Base-by-base conservation (phyloP, 192 early-diverging fungal genomes). In the Coemansia umbellata region DNA sequence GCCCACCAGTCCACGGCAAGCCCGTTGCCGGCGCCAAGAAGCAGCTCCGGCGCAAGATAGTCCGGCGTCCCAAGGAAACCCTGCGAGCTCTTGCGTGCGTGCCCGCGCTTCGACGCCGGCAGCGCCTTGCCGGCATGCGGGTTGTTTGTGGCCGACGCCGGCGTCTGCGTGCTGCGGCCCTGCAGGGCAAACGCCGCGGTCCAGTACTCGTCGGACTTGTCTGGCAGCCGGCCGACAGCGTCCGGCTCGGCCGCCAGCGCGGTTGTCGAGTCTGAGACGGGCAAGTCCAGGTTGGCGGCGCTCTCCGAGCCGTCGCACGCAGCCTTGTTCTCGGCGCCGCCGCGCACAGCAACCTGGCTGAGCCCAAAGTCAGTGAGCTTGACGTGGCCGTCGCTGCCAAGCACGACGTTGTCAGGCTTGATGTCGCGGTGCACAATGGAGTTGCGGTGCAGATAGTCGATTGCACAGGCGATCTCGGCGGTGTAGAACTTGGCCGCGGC, bases 361-460 rank as follows among this genome's bases (percentile, higher is more conserved):
- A 97, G 80, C 5, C 94, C 94, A 90, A 97, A 97, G 60, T 97
- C 94, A 9, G 91, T 93, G 45, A 95, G 63, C 62, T 95, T 95
- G 69, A 94, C 85, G 60, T 95, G 93, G 0, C 93, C 93, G 39
- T 92, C 86, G 26, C 83, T 80, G 55, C 85, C 87, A 45, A 97
- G 78, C 15, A 97, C 74, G 51, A 95, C 90, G 53, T 97, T 90
- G 53, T 87, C 86, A 0, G 86, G 85, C 63, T 89, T 88, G 31
- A 89, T 76, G 48, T 88, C 91, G 31, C 93, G 74, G 61, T 98
- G 93, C 14, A 85, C 87, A 37, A 98, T 98, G 6, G 91, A 89
- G 52, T 93, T 91, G 9, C 69, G 43, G 66, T 98, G 95, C 35
- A 98, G 63, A 57, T 95, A 95, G 55, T 92, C 91, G 9, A 98